phyloP scores from a whole-genome alignment of 768 basidiomycete genomes.

The Agaricus subrufescens region DNA sequence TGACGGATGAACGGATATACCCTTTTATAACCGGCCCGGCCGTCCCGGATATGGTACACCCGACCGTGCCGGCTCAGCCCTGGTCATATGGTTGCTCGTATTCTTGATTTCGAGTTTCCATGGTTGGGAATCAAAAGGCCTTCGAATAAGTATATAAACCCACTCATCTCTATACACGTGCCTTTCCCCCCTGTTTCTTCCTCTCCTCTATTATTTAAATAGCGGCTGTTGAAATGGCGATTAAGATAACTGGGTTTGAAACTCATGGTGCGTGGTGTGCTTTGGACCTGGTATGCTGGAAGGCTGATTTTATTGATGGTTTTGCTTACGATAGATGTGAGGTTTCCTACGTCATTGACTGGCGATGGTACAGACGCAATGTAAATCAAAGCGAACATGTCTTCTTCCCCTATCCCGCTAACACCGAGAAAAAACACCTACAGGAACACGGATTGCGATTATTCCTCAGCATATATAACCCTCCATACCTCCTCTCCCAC shows the following conservation, averaged over 20 bases:
- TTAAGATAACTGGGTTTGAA: conserved; percentile 29
- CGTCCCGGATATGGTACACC: too few species aligned
- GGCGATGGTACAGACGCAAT: conserved; percentile 95
- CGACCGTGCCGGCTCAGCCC: too few species aligned
- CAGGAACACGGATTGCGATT: conserved; percentile 95
- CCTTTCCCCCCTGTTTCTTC: too few species aligned
- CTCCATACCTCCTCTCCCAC: conserved; percentile 63
- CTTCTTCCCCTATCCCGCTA: neutral
- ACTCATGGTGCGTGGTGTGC: conserved; percentile 24
- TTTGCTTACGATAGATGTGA: conserved; percentile 62
- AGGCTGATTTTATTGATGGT: neutral
- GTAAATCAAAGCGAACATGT: conserved; percentile 31
- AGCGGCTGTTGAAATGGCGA: conserved; percentile 16
- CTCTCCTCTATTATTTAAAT: neutral
- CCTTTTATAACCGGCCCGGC: too few species aligned
- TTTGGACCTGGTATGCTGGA: neutral
- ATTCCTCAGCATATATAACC: conserved; percentile 88
- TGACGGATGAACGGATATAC: too few species aligned
- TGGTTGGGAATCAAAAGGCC: too few species aligned
- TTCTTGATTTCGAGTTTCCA: too few species aligned
- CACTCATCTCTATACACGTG: neutral
- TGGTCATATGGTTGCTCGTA: too few species aligned
- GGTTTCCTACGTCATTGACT: conserved; percentile 87
- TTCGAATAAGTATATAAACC: too few species aligned
- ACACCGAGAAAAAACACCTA: neutral